These are phyloP conservation scores for Wickerhamomyces mucosus DNA, from an alignment of 805 yeast genomes.

Conservation along the genomic window DNA sequence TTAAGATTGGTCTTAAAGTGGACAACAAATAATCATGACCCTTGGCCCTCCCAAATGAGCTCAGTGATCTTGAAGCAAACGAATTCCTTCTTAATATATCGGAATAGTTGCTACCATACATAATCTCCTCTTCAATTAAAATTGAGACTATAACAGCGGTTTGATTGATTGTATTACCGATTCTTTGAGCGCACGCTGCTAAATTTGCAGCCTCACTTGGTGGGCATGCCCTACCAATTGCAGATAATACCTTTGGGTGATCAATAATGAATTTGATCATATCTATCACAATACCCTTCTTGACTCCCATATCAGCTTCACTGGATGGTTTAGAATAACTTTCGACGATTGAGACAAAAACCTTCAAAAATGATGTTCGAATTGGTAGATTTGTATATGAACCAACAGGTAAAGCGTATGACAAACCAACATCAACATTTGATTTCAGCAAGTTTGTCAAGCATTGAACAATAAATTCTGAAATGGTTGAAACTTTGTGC, in stretches of 20 bases:
- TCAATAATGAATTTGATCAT: constrained; percentile 24
- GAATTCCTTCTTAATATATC: constrained; percentile 76
- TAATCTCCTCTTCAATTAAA: constrained; percentile 54
- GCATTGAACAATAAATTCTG: constrained; percentile 55
- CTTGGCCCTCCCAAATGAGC: constrained; percentile 58
- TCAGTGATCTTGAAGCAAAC: constrained; percentile 68
- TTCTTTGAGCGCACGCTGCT: constrained; percentile 52
- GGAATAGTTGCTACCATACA: constrained; percentile 47
- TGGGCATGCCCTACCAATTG: constrained; percentile 55
- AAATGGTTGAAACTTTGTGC: constrained; percentile 47
- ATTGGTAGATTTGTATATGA: constrained; percentile 59
- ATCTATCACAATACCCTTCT: constrained; percentile 18
- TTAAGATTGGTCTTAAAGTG: constrained; percentile 48
- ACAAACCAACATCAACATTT: constrained; percentile 70
- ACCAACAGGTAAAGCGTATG: constrained; percentile 69
- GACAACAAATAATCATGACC: constrained; percentile 49
- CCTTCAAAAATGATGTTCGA: constrained; percentile 65
- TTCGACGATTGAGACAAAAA: constrained; percentile 57
- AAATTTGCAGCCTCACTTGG: constrained; percentile 60
- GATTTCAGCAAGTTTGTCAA: constrained; percentile 61
- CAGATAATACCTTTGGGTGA: constrained; percentile 35
- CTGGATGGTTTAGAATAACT: constrained; percentile 16
- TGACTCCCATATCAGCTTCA: constrained; percentile 17
- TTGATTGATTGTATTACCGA: constrained; percentile 37
- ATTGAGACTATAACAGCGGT: constrained; percentile 40